Conservation (phyloP, 768 basidiomycete species). For the Atractiella rhizophila region DNA sequence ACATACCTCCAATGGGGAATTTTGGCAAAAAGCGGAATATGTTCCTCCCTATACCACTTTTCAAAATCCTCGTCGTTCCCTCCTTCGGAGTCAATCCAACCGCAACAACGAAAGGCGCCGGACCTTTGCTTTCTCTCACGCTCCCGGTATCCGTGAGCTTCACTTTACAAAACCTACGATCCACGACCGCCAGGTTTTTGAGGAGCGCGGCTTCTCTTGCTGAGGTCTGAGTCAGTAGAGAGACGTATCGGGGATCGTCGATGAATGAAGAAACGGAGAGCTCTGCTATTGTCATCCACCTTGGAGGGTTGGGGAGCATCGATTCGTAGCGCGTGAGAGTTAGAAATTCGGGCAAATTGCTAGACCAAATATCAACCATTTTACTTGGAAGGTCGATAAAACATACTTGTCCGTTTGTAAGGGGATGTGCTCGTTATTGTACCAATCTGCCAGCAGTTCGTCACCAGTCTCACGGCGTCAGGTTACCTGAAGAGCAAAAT, state of each 20-base stretch:
- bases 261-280: conserved; percentile 20
- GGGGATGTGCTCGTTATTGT: no score
- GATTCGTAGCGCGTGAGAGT: conserved; percentile 23
- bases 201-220: conserved; percentile 22
- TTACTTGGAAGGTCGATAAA: no score
- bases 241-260: conserved; percentile 21
- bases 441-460: no score
- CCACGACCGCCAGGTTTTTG: conserved; percentile 19
- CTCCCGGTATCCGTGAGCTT: not conserved
- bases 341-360: conserved; percentile 23
- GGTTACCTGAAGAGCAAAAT: no score
- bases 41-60: not conserved
- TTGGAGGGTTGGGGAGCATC: conserved; percentile 20
- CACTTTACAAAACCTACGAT: conserved; percentile 21
- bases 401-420: no score
- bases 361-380: no score
- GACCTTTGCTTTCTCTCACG: not conserved
- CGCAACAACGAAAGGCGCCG: not conserved
- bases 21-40: not conserved
- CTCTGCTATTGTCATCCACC: conserved; percentile 24
- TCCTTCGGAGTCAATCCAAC: no score
- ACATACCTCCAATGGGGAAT: not conserved
- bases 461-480: no score
- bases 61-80: not conserved
- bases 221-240: conserved; percentile 22